Base-by-base conservation (phyloP, 192 early-diverging fungal species). In the Coemansia sp. region DNA sequence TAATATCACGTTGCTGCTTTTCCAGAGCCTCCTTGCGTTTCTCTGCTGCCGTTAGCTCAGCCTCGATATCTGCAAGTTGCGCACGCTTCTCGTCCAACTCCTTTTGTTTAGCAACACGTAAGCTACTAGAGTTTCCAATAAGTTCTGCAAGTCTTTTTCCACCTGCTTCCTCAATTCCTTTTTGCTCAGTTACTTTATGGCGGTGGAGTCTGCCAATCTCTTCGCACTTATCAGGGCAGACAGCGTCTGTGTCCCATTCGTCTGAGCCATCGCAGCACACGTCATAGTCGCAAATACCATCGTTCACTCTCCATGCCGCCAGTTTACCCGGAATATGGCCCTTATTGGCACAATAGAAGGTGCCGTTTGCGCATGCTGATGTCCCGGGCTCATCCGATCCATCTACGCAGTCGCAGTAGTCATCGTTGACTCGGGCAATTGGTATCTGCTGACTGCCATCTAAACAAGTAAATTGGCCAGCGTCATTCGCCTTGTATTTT, bases 381-480 rank as follows among this genome's bases (percentile, higher is more conserved):
- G 97, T 97, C 8, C 95, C 96, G 23, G 95, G 93, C 69, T 98
- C 96, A 72, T 98, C 96, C 14, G 88, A 90, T 3, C 95, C 94
- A 75, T 98, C 96, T 44, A 81, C 24, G 66, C 96, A 98, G 78
- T 98, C 95, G 83, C 96, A 98, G 64, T 95, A 98, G 75, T 98
- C 93, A 73, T 98, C 95, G 58, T 98, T 98, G 44, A 98, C 86
- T 2, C 86, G 83, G 1, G 73, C 68, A 58, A 85, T 88, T 1
- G 87, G 85, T 26, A 98, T 91, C 22, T 38, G 69, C 26, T 81
- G 80, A 7, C 87, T 87, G 6, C 85, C 86, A 64, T 95, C 93
- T 21, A 93, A 72, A 60, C 96, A 98, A 0, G 21, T 73, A 73
- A 90, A 93, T 6, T 76, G 60, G 2, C 61, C 56, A 9, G 32